Evolutionary conservation across 2,329 filamentous ascomycete genomes (phyloP), one percentile per base, ranked within the genome.

Genomic region (Cytospora paraplurivora): DNA sequence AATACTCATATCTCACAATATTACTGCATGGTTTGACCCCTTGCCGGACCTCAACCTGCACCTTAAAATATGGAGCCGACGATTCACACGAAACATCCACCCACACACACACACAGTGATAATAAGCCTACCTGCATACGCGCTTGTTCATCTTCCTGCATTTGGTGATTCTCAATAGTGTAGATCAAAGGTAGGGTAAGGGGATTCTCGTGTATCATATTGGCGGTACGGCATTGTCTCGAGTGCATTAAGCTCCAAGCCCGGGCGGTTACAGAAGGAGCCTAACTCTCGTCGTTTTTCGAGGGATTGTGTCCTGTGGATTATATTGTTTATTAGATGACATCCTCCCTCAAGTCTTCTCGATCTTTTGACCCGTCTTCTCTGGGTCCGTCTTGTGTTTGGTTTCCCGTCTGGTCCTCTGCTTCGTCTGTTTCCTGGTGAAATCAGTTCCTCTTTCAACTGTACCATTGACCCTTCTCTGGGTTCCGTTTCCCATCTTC

Each of bases 101-200:
- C 7, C 35, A 41, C 41, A 37, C 53, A 58, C 56, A 7, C 27
- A 33, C 41, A 17, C 21, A 32, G 47, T 37, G 53, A 52, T 53
- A 15, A 34, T 21, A 35, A 11, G 11, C 49, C 8, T 35, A 44
- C 47, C 21, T 54, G 38, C 61, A 58, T 63, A 59, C 50, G 61
- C 61, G 61, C 61, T 49, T 53, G 37, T 44, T 32, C 49, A 27
- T 52, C 21, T 47, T n/a, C 53, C 27, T 57, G 44, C 53, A 52
- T n/a, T 15, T 32, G 15, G 34, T 37, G 8, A 53, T 50, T 27
- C 37, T 17, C 54, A 15, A 21, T 37, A n/a, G 21, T 33, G 27
- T 19, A 7, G 21, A 11, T 21, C n/a, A 10, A 47, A 41, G 41
- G 59, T 56, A 56, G 44, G 49, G 19, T 44, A 32, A 35, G 27